A percentile compares a stretch with the other conserved stretches of the same genome.
These are phyloP conservation scores for Atalantia buxifolia DNA, from an alignment of 345 rosid species.

Conservation along the genomic window DNA sequence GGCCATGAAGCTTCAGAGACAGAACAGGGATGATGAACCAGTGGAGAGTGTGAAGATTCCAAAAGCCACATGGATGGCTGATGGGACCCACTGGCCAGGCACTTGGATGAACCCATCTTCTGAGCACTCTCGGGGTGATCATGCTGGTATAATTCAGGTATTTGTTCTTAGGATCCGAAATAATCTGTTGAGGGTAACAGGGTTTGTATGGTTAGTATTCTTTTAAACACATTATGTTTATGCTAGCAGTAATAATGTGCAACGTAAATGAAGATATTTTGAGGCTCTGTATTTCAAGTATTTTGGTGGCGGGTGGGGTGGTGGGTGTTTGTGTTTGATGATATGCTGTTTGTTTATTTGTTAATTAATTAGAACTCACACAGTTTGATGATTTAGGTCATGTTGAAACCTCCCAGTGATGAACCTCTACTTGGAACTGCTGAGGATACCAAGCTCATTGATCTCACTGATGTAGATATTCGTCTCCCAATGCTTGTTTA, in stretches of 20 bases:
- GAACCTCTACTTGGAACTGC: slow-evolving; percentile 71
- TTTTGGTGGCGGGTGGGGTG: background rate
- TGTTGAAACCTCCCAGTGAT: slow-evolving; percentile 97
- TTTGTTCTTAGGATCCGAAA: background rate
- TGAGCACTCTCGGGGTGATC: slow-evolving; percentile 88
- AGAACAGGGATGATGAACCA: slow-evolving; percentile 70
- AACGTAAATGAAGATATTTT: background rate
- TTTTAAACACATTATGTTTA: background rate
- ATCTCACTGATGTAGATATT: slow-evolving; percentile 81
- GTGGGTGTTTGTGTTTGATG: background rate
- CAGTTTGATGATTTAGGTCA: slow-evolving; percentile 53
- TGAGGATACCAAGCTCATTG: slow-evolving; percentile 61
- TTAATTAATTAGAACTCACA: background rate
- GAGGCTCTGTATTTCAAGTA: background rate
- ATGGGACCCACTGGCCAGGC: slow-evolving; percentile 99
- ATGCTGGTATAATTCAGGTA: slow-evolving; percentile 97
- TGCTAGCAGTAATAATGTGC: background rate
- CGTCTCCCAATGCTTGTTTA: slow-evolving; percentile 97
- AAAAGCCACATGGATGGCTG: slow-evolving; percentile 99
- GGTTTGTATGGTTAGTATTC: slow-evolving; percentile 2
- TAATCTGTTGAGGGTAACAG: background rate
- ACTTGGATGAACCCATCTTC: slow-evolving; percentile 70
- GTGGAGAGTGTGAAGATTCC: slow-evolving; percentile 74
- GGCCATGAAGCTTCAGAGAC: slow-evolving; percentile 89
- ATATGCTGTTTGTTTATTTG: background rate